Percentiles rank a stretch among this genome's conserved stretches.
Evolutionary conservation across 1,284 basidiomycete genomes (phyloP).

Genomic region (Sporisorium scitamineum): DNA sequence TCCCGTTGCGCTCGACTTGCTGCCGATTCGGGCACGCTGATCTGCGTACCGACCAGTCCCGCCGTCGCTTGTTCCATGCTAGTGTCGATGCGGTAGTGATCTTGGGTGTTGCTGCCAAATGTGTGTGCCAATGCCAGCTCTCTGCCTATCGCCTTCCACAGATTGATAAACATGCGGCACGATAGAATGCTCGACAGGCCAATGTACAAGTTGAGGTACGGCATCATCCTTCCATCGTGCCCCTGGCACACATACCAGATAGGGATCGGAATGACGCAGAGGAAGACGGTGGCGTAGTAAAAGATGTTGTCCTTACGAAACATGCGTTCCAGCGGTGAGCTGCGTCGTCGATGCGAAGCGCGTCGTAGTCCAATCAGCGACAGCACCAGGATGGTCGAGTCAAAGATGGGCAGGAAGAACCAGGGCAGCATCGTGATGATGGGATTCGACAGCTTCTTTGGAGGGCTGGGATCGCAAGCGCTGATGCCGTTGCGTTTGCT

Average conservation of each 20-base stretch:
- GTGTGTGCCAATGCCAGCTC: conserved; percentile 49
- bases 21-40: conserved; percentile 5
- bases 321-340: conserved; percentile 45
- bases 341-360: conserved; percentile 38
- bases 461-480: conserved; percentile 43
- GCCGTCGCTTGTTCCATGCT: conserved; percentile 32
- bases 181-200: conserved; percentile 45
- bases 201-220: conserved; percentile 52
- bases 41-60: conserved; percentile 22
- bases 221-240: conserved; percentile 46
- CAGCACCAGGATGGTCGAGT: conserved; percentile 45
- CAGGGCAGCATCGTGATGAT: conserved; percentile 47
- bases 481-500: conserved; percentile 47
- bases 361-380: conserved; percentile 41
- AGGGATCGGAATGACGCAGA: conserved; percentile 50
- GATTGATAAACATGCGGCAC: conserved; percentile 49
- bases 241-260: conserved; percentile 43
- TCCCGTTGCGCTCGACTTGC: background rate
- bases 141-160: conserved; percentile 53
- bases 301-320: conserved; percentile 53
- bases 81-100: conserved; percentile 33
- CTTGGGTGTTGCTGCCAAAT: conserved; percentile 31
- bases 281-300: conserved; percentile 46
- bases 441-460: conserved; percentile 16
- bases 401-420: conserved; percentile 52